These are phyloP conservation scores for Coemansia sp. DNA, from an alignment of 192 early-diverging fungal species.

Conservation along the genomic window DNA sequence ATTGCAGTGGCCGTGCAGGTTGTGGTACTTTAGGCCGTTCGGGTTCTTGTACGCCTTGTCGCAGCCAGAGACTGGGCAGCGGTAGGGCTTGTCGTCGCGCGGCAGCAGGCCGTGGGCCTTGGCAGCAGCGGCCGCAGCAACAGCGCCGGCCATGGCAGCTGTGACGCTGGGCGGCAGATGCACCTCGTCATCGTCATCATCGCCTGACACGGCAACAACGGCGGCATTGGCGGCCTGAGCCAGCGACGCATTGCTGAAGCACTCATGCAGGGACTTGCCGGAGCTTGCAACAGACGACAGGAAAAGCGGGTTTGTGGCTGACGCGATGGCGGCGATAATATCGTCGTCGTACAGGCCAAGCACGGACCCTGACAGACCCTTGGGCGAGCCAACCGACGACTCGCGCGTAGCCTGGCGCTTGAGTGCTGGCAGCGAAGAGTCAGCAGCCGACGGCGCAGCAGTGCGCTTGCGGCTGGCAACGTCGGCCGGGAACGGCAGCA, in stretches of 20 bases:
- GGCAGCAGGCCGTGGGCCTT: slow-evolving; percentile 49
- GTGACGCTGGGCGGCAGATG: slow-evolving; percentile 57
- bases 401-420: slow-evolving; percentile 41
- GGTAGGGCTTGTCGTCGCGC: slow-evolving; percentile 81
- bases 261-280: slow-evolving; percentile 8
- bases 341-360: slow-evolving; percentile 56
- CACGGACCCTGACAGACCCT: slow-evolving; percentile 24
- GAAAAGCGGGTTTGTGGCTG: slow-evolving; percentile 54
- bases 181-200: slow-evolving; percentile 46
- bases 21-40: slow-evolving; percentile 97
- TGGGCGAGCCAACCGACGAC: slow-evolving; percentile 10
- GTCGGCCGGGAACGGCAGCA: slow-evolving; percentile 33
- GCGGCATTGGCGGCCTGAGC: slow-evolving; percentile 42
- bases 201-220: slow-evolving; percentile 30
- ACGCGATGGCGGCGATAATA: slow-evolving; percentile 54
- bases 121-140: slow-evolving; percentile 44
- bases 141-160: slow-evolving; percentile 54
- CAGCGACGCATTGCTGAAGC: slow-evolving; percentile 22
- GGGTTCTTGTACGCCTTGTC: slow-evolving; percentile 98
- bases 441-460: slow-evolving; percentile 16
- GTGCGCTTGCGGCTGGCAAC: slow-evolving; percentile 48
- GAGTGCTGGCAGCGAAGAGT: slow-evolving; percentile 17
- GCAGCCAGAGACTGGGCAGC: slow-evolving; percentile 83
- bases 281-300: slow-evolving; percentile 34
- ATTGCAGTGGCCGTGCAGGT: slow-evolving; percentile 89